Evolutionary conservation across 164 flowering plant species (phyloP), one percentile per base, ranked within the genome.

Genomic region (Umbilicus rupestris): DNA sequence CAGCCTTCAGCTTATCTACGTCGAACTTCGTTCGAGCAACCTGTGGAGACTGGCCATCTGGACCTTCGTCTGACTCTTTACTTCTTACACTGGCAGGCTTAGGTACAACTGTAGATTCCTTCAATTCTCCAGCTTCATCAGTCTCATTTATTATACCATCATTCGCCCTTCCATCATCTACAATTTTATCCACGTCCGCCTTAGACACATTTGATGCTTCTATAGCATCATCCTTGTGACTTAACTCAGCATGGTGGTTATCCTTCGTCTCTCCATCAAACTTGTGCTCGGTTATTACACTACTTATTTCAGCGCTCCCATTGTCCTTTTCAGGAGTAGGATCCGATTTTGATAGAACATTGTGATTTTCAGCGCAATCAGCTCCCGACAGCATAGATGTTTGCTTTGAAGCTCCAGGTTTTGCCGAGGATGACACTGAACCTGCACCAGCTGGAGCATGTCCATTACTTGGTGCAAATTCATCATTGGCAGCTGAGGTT

Each of bases 1-100:
- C 82, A 41, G 94, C 96, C 80, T 87, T 90, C 31, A 93, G 73
- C 77, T 85, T 93, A 70, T 92, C 91, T 63, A 74, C 83, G 73
- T 86, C 91, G 33, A 88, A 71, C 83, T 72, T 85, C 63, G 76
- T 82, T 3, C 83, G 76, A 46, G 78, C 84, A 37, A 85, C 92
- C 30, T 77, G 81, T 3, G 95, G 88, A 14, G 90, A 82, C 70
- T 78, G 79, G 15, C 81, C 73, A n/a, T 73, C 49, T 65, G 73
- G 59, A 31, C 79, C 83, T 67, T 87, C 90, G 14, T 81, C 73
- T 37, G 35, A 20, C 1, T 82, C 83, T 71, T 71, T 37, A 70
- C 72, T 77, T 64, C 79, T 73, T 31, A 78, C 76, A 65, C 60
- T 49, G 0, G 35, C 26, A 45, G 72, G 31, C 68, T 76, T 75